phyloP scores from a whole-genome alignment of 805 yeast species.

The Torulaspora delbrueckii region DNA sequence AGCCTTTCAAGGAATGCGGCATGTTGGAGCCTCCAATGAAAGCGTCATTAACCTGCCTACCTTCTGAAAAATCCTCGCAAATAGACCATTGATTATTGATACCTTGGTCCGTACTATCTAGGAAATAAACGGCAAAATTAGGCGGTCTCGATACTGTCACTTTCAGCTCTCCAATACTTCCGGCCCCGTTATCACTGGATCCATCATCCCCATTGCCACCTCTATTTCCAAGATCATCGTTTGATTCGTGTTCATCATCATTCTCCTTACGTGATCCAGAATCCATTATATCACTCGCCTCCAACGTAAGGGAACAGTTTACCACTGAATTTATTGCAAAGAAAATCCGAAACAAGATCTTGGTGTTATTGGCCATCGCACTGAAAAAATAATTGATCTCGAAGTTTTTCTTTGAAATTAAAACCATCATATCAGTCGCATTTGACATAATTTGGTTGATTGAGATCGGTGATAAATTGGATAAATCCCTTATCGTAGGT shows the following conservation, averaged over 20 bases:
- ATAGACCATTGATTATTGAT: conserved; percentile 42
- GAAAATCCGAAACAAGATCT: conserved; percentile 66
- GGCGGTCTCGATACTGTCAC: conserved; percentile 56
- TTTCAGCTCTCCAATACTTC: conserved; percentile 43
- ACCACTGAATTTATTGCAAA: conserved; percentile 59
- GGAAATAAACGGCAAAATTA: conserved; percentile 71
- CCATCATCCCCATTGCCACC: conserved; percentile 7
- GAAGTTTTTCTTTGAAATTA: conserved; percentile 61
- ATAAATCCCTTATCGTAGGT: conserved; percentile 41
- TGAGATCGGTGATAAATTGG: conserved; percentile 63
- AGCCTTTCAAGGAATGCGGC: conserved; percentile 67
- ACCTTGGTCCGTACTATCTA: conserved; percentile 42
- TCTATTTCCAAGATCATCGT: conserved; percentile 17
- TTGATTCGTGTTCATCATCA: conserved; percentile 12
- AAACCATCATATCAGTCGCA: conserved; percentile 64
- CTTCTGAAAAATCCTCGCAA: conserved; percentile 80
- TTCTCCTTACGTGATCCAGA: conserved; percentile 15
- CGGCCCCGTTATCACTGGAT: not conserved
- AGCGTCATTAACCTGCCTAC: conserved; percentile 72
- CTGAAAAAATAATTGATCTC: conserved; percentile 76
- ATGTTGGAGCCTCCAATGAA: conserved; percentile 54
- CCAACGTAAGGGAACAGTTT: conserved; percentile 51
- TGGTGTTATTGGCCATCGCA: conserved; percentile 62
- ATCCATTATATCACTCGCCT: conserved; percentile 35
- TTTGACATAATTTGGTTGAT: conserved; percentile 58